Base-by-base conservation (phyloP, 768 basidiomycete species). In the Podaxis sp. region DNA sequence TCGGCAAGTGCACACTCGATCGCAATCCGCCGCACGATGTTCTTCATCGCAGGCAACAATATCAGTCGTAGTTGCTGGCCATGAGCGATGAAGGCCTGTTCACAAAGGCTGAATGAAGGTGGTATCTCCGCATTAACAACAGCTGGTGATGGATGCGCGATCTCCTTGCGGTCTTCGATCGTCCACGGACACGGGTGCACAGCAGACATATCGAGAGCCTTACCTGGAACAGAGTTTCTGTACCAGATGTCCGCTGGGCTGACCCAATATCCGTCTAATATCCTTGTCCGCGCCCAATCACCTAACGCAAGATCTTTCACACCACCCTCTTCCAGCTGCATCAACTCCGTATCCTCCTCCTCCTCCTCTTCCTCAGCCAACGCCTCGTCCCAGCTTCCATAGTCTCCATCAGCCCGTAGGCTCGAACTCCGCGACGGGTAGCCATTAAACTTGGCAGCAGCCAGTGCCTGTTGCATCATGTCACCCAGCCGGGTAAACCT, bases 191-290 rank as follows among this genome's bases (percentile, higher is more conserved):
- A 88, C 0, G 89, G 89, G 59, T 82, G 81, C 0, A 77, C 62
- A 0, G 81, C 80, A 4, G 59, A 70, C 61, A 76, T 78, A 47
- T 60, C 74, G 54, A 61, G 68, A 58, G 70, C 72, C 64, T 71
- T 75, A 56, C 79, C 81, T 32, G 68, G 76, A 60, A 73, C 69
- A 4, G 64, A 63, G 59, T 78, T 68, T 9, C 74, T 71, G 54
- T 84, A 89, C 81, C 82, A 90, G 50, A 83, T 77, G 68, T 92
- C 90, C 0, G 85, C 87, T 9, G 90, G 90, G 53, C 81, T 87
- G 47, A 86, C 71, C 90, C 90, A 92, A 65, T 84, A 80, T 2
- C 90, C 90, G 58, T 92, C 89, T 18, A 91, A 71, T 51, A 92
- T 86, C 50, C 89, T 74, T 21, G 77, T 79, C 36, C 90, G 77